Percentiles rank a stretch among this genome's conserved stretches.
phyloP scores from a whole-genome alignment of 352 stramenopile genomes.

The Pythium graminicola region DNA sequence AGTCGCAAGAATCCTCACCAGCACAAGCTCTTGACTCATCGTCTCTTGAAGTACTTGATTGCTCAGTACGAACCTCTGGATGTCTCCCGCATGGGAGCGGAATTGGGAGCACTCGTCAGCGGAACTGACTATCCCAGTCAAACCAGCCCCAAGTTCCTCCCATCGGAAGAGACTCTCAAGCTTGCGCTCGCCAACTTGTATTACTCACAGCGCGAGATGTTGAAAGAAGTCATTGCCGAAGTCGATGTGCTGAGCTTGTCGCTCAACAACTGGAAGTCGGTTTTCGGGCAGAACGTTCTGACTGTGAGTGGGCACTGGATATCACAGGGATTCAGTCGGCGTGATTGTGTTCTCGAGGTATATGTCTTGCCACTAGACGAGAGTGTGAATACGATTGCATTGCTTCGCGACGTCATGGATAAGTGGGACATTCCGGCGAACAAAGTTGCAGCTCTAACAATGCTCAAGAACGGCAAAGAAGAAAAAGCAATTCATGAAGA shows the following conservation, averaged over 20 bases:
- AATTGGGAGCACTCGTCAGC: slow-evolving; percentile 55
- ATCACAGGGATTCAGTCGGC: slow-evolving; percentile 59
- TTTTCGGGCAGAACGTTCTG: slow-evolving; percentile 73
- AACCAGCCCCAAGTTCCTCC: slow-evolving; percentile 29
- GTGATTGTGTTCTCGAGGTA: slow-evolving; percentile 70
- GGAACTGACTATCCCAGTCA: slow-evolving; percentile 29
- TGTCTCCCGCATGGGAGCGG: slow-evolving; percentile 54
- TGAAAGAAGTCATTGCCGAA: slow-evolving; percentile 71
- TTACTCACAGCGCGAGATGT: slow-evolving; percentile 72
- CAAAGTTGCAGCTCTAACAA: slow-evolving; percentile 67
- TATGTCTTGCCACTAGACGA: slow-evolving; percentile 73
- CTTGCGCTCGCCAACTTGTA: slow-evolving; percentile 65
- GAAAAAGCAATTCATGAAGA: slow-evolving; percentile 55
- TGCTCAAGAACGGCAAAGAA: slow-evolving; percentile 43
- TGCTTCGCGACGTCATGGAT: slow-evolving; percentile 74
- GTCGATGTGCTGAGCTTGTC: slow-evolving; percentile 70
- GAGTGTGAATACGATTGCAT: slow-evolving; percentile 65
- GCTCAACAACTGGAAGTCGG: slow-evolving; percentile 77
- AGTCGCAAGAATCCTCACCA: slow-evolving; percentile 18
- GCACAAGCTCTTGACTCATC: slow-evolving; percentile 64
- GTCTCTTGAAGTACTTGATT: slow-evolving; percentile 69
- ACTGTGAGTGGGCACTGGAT: slow-evolving; percentile 77
- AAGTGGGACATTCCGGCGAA: slow-evolving; percentile 72
- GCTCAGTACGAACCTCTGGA: slow-evolving; percentile 71
- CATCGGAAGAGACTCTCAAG: slow-evolving; percentile 65